A percentile compares a stretch with the other conserved stretches of the same genome.
Evolutionary conservation across 2,329 filamentous ascomycete genomes (phyloP).

Genomic region (Monosporascus cannonballus): DNA sequence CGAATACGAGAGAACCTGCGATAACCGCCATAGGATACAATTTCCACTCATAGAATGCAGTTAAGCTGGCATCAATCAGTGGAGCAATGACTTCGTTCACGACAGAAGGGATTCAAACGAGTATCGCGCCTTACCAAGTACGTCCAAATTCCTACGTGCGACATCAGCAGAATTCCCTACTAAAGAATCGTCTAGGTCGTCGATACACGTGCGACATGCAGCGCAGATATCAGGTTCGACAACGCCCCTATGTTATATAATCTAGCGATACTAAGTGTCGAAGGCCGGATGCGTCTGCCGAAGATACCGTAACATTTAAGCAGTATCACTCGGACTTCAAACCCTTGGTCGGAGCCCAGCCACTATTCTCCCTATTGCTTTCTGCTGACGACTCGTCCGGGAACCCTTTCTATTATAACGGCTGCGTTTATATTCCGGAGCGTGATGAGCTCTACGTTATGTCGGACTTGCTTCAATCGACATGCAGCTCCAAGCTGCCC

Average conservation of each 20-base stretch:
- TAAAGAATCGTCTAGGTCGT: not conserved
- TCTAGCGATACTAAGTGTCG: not conserved
- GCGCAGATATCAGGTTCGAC: not conserved
- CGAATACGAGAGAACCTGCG: too few species aligned
- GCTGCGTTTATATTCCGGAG: slow-evolving; percentile 34
- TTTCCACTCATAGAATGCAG: too few species aligned
- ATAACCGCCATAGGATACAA: too few species aligned
- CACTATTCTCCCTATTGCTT: slow-evolving; percentile 34
- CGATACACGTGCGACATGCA: not conserved
- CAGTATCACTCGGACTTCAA: slow-evolving; percentile 32
- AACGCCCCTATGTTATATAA: not conserved
- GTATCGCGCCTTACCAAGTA: not conserved
- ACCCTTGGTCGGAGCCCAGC: slow-evolving; percentile 26
- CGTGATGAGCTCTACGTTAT: slow-evolving; percentile 39
- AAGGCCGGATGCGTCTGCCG: not conserved
- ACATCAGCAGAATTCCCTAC: not conserved
- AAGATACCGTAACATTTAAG: slow-evolving; percentile 24
- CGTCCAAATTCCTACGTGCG: not conserved
- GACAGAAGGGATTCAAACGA: not conserved
- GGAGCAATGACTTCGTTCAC: not conserved
- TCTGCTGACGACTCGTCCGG: slow-evolving; percentile 32
- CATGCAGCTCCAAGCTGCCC: slow-evolving; percentile 30
- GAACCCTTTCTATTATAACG: slow-evolving; percentile 40
- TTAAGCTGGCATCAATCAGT: not conserved
- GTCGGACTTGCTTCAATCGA: slow-evolving; percentile 35